Base-by-base conservation (phyloP, 192 early-diverging fungal species). In the Backusella circina region DNA sequence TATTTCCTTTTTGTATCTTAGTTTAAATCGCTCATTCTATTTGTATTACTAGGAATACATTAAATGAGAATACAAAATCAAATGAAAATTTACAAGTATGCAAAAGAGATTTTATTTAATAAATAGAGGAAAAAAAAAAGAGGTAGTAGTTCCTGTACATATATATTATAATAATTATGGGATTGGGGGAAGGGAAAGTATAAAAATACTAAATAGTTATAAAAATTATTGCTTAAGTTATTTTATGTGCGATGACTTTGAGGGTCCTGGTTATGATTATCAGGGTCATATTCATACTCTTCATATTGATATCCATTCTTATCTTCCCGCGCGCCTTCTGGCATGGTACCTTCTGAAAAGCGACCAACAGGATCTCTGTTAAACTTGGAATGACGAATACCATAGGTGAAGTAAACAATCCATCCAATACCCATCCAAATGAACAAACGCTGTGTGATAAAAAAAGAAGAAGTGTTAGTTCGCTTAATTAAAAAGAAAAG, bases 401-500 rank as follows among this genome's bases (percentile, higher is more conserved):
- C 91, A 77, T 92, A 95, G 1, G 83, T 13, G 3, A 86, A 75
- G 71, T 96, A 97, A 23, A 97, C 81, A 5, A 95, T 10, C 30
- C 92, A 57, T 6, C 95, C 95, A 10, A 95, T 74, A 0, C 72
- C 93, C 71, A 93, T 86, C 95, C 95, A 95, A 36, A 91, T 86
- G 57, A 93, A 87, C 33, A 95, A 78, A 41, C 95, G 91, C 73
- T 54, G 13, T n/a, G 10, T 28, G 33, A 57, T 35, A 7, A 13
- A 23, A 31, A 65, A 6, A 26, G 35, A 23, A 51, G 7, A 36
- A n/a, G n/a, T 54, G n/a, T 32, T 54, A 33, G 32, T 16, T 15
- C 3, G 9, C 2, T 23, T 93, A 92, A 94, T 37, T 90, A 44
- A 30, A 71, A 9, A 41, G 2, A 39, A 12, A 30, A 39, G 36